These are phyloP conservation scores for Gossypium australe DNA, from an alignment of 345 rosid genomes.

Conservation along the genomic window DNA sequence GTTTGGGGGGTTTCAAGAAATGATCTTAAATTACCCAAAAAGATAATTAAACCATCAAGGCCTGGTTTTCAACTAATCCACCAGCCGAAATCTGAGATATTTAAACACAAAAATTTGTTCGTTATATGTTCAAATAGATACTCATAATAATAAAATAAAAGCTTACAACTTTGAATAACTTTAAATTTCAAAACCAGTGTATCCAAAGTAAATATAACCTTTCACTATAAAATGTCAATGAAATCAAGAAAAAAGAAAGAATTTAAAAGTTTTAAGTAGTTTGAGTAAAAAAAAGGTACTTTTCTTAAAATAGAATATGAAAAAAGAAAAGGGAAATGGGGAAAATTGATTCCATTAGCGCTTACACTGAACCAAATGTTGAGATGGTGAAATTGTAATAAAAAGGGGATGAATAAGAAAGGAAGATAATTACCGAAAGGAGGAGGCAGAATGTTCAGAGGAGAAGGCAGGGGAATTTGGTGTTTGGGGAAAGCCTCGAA, in stretches of 20 bases:
- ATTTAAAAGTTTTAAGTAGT: background rate
- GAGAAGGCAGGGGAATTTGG: no score
- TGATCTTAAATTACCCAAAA: background rate
- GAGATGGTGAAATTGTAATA: no score
- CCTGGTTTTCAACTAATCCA: background rate
- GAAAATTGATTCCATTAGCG: background rate
- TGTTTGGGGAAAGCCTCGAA: no score
- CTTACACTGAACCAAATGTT: slow-evolving; percentile 16
- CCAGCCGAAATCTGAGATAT: slow-evolving; percentile 2
- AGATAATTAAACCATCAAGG: background rate
- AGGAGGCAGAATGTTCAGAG: no score
- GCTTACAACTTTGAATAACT: background rate
- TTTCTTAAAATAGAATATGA: background rate
- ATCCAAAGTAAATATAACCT: background rate
- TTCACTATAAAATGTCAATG: background rate
- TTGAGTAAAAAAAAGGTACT: background rate
- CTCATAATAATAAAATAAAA: background rate
- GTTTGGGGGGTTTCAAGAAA: background rate
- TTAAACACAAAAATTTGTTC: background rate
- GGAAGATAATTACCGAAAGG: no score
- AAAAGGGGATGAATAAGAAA: no score
- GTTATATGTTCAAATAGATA: background rate
- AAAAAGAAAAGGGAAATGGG: background rate
- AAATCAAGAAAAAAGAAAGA: background rate
- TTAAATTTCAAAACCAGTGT: background rate